Evolutionary conservation across 805 yeast genomes (phyloP).

Genomic region (Pichia heedii): DNA sequence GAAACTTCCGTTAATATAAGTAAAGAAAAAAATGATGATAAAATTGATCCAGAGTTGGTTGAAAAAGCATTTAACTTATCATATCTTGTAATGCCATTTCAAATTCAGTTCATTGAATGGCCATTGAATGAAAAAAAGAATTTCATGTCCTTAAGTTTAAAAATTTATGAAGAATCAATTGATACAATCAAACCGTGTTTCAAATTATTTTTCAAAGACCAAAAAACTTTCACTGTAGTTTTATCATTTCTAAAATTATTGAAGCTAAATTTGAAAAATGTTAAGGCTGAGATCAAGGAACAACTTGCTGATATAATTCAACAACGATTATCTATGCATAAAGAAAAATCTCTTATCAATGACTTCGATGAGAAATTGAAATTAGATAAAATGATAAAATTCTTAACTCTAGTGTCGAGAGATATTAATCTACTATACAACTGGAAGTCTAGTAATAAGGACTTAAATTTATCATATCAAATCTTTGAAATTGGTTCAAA

Average conservation of each 20-base stretch:
- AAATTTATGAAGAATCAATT: constrained; percentile 12
- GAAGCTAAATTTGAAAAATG: constrained; percentile 11
- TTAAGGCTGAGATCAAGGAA: constrained; percentile 8
- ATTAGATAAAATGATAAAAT: constrained; percentile 13
- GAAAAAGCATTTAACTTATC: constrained; percentile 20
- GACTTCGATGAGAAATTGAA: constrained; percentile 5
- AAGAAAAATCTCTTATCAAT: constrained; percentile 9
- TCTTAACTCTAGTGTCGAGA: constrained; percentile 13
- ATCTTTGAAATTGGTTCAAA: constrained; percentile 15
- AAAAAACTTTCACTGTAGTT: constrained; percentile 14
- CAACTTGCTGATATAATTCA: constrained; percentile 8
- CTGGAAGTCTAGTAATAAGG: constrained; percentile 20
- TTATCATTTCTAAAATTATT: constrained; percentile 15
- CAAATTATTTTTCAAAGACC: constrained; percentile 16
- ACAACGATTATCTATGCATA: constrained; percentile 9
- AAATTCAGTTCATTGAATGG: constrained; percentile 20
- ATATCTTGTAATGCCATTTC: constrained; percentile 18
- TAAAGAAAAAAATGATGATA: background rate
- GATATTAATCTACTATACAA: constrained; percentile 20
- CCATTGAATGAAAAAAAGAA: constrained; percentile 15
- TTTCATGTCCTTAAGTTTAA: constrained; percentile 10
- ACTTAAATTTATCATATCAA: constrained; percentile 14
- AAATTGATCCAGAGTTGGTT: constrained; percentile 15
- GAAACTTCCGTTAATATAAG: constrained; percentile 4
- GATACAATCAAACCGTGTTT: constrained; percentile 7